These are phyloP conservation scores for Vicia faba DNA, from an alignment of 306 rosid genomes.

Conservation along the genomic window DNA sequence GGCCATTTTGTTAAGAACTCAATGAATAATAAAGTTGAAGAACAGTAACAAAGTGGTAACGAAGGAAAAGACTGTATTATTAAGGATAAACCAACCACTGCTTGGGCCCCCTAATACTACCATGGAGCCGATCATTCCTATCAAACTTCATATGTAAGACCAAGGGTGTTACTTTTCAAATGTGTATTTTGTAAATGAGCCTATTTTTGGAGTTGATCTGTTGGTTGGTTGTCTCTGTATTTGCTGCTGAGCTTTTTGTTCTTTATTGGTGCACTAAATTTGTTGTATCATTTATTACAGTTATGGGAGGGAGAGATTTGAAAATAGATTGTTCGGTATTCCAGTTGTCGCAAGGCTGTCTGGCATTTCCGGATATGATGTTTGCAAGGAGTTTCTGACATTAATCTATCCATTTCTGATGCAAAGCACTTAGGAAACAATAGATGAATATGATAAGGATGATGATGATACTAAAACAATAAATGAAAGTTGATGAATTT, in stretches of 20 bases:
- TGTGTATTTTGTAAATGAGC: constrained; percentile 14
- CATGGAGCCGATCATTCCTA: too few relatives aligned
- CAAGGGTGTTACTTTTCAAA: constrained; percentile 16
- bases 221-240: constrained; percentile 12
- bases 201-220: constrained; percentile 23
- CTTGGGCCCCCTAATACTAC: too few relatives aligned
- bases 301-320: constrained; percentile 39
- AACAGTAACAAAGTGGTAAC: too few relatives aligned
- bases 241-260: constrained; percentile 35
- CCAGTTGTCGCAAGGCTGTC: constrained; percentile 72
- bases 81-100: too few relatives aligned
- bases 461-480: constrained; percentile 41
- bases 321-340: constrained; percentile 61
- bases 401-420: constrained; percentile 57
- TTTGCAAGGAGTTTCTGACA: constrained; percentile 56
- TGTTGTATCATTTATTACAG: constrained; percentile 42
- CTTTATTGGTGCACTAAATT: constrained; percentile 32
- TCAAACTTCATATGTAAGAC: constrained; percentile 3
- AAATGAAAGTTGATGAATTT: constrained; percentile 54
- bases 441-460: constrained; percentile 41
- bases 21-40: too few relatives aligned
- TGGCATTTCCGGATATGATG: constrained; percentile 54
- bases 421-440: constrained; percentile 40
- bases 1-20: too few relatives aligned
- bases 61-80: too few relatives aligned